phyloP scores from a whole-genome alignment of 768 basidiomycete species.

The Floccularia luteovirens region DNA sequence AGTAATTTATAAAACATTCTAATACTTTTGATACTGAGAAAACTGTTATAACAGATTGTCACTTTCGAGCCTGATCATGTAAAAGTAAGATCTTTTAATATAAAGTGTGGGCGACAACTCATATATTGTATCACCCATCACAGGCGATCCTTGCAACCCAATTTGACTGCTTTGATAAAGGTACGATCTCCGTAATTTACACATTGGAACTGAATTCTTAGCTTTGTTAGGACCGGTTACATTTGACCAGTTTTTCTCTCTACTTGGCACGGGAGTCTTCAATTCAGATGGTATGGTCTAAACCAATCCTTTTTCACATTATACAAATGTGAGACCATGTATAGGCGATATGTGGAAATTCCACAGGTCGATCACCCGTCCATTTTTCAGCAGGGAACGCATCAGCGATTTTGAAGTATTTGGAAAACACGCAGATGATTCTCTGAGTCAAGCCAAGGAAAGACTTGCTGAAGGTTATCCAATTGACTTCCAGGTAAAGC shows the following conservation, averaged over 20 bases:
- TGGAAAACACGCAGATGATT: conserved; percentile 42
- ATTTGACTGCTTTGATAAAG: conserved; percentile 37
- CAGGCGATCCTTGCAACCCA: conserved; percentile 35
- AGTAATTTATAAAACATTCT: too few species aligned
- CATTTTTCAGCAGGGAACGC: conserved; percentile 56
- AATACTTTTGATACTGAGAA: too few species aligned
- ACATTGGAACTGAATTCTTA: too few species aligned
- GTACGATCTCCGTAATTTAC: too few species aligned
- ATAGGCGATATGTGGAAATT: conserved; percentile 62
- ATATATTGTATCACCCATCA: too few species aligned
- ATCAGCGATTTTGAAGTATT: conserved; percentile 58
- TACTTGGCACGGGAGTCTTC: conserved; percentile 52
- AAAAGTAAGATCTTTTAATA: too few species aligned
- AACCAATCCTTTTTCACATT: not conserved
- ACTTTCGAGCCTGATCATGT: conserved; percentile 30
- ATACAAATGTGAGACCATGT: not conserved
- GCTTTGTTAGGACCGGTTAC: conserved; percentile 18
- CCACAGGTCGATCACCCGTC: conserved; percentile 59
- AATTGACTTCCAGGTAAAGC: conserved; percentile 50
- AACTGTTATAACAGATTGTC: conserved; percentile 16
- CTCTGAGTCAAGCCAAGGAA: conserved; percentile 31
- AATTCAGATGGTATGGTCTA: conserved; percentile 41
- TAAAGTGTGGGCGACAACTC: too few species aligned
- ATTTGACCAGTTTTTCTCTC: conserved; percentile 17
- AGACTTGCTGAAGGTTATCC: conserved; percentile 39